Percentiles rank a stretch among this genome's conserved stretches.
These are phyloP conservation scores for Cladophialophora yegresii DNA, from an alignment of 2,329 filamentous ascomycete genomes.

Conservation along the genomic window DNA sequence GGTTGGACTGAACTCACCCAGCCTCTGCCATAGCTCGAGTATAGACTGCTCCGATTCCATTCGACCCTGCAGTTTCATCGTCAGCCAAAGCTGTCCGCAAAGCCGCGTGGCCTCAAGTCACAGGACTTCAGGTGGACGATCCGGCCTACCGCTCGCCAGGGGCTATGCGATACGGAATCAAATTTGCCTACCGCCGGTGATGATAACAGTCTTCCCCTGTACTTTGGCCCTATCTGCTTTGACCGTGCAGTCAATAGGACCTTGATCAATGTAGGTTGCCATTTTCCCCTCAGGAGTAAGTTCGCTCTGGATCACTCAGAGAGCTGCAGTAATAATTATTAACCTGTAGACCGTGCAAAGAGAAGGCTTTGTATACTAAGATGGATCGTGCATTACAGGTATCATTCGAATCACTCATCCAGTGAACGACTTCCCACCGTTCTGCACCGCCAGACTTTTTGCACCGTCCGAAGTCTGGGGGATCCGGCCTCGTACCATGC, in stretches of 20 bases:
- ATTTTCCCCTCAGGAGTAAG: background rate
- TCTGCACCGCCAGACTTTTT: background rate
- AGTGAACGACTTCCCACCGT: background rate
- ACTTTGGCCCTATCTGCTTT: background rate
- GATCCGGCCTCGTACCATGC: background rate
- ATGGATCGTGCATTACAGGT: background rate
- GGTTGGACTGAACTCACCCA: background rate
- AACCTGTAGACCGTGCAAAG: background rate
- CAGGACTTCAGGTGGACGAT: background rate
- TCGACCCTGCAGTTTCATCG: background rate
- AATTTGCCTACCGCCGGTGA: background rate
- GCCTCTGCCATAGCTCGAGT: background rate
- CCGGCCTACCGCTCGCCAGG: background rate
- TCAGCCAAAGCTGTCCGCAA: background rate
- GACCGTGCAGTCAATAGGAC: background rate
- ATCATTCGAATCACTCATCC: background rate
- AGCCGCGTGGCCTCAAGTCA: background rate
- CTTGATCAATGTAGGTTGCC: background rate
- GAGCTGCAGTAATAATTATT: background rate
- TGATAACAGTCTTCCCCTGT: background rate
- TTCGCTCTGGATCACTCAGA: background rate
- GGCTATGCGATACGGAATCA: background rate
- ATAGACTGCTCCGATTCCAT: background rate
- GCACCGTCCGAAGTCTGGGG: background rate
- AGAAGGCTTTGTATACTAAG: background rate